Base-by-base conservation (phyloP, 2,329 filamentous ascomycete genomes). In the Atkinsonella texensis region DNA sequence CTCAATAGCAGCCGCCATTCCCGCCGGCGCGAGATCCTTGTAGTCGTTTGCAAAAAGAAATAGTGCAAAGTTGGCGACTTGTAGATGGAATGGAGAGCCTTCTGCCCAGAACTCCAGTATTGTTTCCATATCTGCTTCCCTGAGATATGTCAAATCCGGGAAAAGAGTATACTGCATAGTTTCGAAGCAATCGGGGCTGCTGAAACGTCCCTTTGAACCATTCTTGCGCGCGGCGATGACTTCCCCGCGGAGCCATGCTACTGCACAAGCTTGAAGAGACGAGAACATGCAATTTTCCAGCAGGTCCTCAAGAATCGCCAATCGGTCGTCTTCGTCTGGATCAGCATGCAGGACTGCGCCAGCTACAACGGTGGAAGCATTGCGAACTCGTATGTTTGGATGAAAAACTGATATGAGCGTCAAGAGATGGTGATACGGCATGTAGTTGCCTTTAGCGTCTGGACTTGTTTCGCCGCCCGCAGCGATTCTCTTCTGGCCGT, bases 211-310 rank as follows among this genome's bases (percentile, higher is more conserved):
- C 56, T 63, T 66, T 31, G 59, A 54, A 13, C 56, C 54, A 23
- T 63, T 52, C 41, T 64, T 63, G 28, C 58, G 65, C 3, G 76
- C 74, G 4, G 70, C 63, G 9, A 82, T 70, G 15, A 84, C 67
- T 60, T 84, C 81, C 57, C 84, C 81, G 50, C 79, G 75, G 35
- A 84, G 65, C 81, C 81, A 85, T 4, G 73, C 73, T 4, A 84
- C 73, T 0, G 80, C 81, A 42, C 77, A 80, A 9, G 77, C 81
- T 61, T 83, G 82, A 39, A 85, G 69, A 0, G 75, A 72, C 2
- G 79, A 72, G 58, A 81, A 84, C 57, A 79, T 74, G 69, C 81
- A 84, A 61, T 83, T 81, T 63, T 84, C 80, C 12, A 85, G 66
- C 12, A 84, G 71, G 59, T 85, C 81, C 49, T 81, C 76, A 9